These are phyloP conservation scores for Bolboschoenoplectus hybrid DNA, from an alignment of 202 grass and related monocot genomes.

Conservation along the genomic window DNA sequence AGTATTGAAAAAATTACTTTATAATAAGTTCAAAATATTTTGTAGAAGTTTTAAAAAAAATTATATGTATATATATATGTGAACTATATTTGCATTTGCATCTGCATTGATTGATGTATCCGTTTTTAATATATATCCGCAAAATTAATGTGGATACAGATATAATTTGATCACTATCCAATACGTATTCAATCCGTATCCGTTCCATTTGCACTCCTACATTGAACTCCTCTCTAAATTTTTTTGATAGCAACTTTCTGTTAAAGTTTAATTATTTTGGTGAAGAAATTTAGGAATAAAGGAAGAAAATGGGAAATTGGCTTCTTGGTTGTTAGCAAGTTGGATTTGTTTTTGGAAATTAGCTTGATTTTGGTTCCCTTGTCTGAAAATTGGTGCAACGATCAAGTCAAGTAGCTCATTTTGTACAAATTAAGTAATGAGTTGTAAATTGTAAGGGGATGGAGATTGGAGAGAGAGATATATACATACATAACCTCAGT, in stretches of 20 bases:
- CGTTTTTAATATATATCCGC: too few relatives aligned
- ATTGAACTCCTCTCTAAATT: too few relatives aligned
- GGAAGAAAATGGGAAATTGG: background rate
- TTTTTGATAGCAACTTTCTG: too few relatives aligned
- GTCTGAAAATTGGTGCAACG: background rate
- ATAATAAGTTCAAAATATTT: too few relatives aligned
- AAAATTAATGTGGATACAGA: too few relatives aligned
- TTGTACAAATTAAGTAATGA: background rate
- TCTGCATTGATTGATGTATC: background rate
- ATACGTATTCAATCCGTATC: too few relatives aligned
- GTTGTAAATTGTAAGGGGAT: background rate
- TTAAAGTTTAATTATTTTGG: background rate
- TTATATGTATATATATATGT: too few relatives aligned
- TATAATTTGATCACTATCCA: too few relatives aligned
- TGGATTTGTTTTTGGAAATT: background rate
- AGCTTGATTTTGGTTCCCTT: slow-evolving; percentile 6
- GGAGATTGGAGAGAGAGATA: background rate
- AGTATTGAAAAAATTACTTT: too few relatives aligned
- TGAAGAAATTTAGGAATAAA: background rate
- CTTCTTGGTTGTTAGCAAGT: background rate
- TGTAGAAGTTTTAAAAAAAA: too few relatives aligned
- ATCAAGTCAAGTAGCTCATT: background rate
- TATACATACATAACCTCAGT: background rate
- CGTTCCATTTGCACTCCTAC: too few relatives aligned
- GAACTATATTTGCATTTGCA: too few relatives aligned